Base-by-base conservation (phyloP, 495 filamentous ascomycete genomes). In the Hyphodiscus hymeniophilus region DNA sequence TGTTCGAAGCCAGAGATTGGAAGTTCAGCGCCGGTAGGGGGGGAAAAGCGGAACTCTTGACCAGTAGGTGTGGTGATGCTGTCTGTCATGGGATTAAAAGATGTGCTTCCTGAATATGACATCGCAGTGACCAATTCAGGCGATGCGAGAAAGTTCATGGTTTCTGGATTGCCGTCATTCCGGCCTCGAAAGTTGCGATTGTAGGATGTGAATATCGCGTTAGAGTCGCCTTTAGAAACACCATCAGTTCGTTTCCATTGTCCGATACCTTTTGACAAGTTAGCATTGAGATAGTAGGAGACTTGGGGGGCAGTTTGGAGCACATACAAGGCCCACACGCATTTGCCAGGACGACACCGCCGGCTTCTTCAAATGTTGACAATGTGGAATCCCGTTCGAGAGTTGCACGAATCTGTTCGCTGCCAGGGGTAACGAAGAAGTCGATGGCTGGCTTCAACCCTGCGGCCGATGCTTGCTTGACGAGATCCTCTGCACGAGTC, bases 171-270 rank as follows among this genome's bases (percentile, higher is more conserved):
- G 52, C 92, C 92, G 60, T 98, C 92, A 63, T 98, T 98, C 45
- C 92, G 85, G 46, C 88, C 91, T 50, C 84, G 87, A 76, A 98
- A 98, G 69, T 98, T 98, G 51, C 92, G 85, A 76, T 98, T 98
- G 69, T 96, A 98, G 6, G 88, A 95, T 23, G 88, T 91, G 63
- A 98, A 79, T 58, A 98, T 96, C 40, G 92, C 92, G 59, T 98
- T 97, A n/a, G 73, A 66, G 26, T 89, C 85, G 48, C 88, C 89
- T 70, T 91, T 92, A 48, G 74, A 63, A 12, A 88, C 73, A 11
- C 76, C 82, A 51, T 95, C 92, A 13, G 86, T 90, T 34, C 92
- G 84, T 58, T 87, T 91, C 92, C 92, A 98, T 64, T 95, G 89
- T 8, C 92, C 92, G 11, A 50, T 50, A n/a, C n/a, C n/a, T n/a